phyloP scores from a whole-genome alignment of 176 grass and related monocot genomes.

The Carex kokanica region DNA sequence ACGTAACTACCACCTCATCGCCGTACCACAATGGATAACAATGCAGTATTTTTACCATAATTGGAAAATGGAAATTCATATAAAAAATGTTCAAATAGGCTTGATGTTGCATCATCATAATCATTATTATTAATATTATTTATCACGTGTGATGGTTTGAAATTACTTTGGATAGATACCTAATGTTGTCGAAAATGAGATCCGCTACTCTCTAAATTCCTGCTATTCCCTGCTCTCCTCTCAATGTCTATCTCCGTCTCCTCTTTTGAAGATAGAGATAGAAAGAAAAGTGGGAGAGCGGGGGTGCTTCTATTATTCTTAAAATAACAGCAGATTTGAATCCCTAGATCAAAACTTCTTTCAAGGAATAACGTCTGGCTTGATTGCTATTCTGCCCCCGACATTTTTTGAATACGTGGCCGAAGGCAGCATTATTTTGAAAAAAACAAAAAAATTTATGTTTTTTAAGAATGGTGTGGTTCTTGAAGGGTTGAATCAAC shows the following conservation, averaged over 20 bases:
- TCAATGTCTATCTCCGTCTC: too few species aligned
- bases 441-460: conserved; percentile 18
- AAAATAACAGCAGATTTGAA: too few species aligned
- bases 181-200: conserved; percentile 51
- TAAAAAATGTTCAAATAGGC: not conserved
- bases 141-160: not conserved
- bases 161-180: conserved; percentile 46
- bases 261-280: too few species aligned
- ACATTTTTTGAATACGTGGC: conserved; percentile 38
- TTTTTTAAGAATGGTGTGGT: conserved; percentile 41
- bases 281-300: too few species aligned
- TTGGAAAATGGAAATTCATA: not conserved
- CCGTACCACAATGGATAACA: not conserved
- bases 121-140: not conserved
- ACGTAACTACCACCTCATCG: not conserved
- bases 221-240: too few species aligned
- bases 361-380: conserved; percentile 22
- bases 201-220: too few species aligned
- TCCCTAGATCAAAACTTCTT: conserved; percentile 43
- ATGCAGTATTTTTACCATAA: not conserved
- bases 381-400: conserved; percentile 25
- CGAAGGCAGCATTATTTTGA: conserved; percentile 39
- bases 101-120: not conserved
- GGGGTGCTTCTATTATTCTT: too few species aligned
- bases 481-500: conserved; percentile 14